Conservation (phyloP, 352 stramenopile genomes). For the Saprolegnia parasitica region DNA sequence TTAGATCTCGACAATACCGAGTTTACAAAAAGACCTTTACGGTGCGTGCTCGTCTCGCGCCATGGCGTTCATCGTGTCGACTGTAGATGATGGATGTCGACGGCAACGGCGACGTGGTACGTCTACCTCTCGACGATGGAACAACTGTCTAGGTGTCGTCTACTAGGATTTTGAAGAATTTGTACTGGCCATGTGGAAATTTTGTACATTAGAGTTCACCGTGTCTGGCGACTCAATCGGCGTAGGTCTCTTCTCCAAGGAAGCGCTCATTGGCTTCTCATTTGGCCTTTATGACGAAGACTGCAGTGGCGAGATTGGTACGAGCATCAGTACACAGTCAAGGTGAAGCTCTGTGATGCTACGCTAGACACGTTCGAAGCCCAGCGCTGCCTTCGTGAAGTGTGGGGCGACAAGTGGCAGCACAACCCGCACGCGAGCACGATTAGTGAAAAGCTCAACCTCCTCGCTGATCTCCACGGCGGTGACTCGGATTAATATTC, state of each 20-base stretch:
- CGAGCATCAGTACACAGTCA: not conserved
- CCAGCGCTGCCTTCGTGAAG: slow-evolving; percentile 44
- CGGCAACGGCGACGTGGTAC: slow-evolving; percentile 49
- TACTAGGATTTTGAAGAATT: slow-evolving; percentile 63
- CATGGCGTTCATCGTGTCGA: not conserved
- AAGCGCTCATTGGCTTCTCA: slow-evolving; percentile 57
- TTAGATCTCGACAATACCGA: slow-evolving; percentile 50
- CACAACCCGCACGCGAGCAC: slow-evolving; percentile 47
- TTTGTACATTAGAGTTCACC: slow-evolving; percentile 34
- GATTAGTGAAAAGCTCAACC: slow-evolving; percentile 50
- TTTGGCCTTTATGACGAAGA: slow-evolving; percentile 75
- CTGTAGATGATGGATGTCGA: slow-evolving; percentile 52
- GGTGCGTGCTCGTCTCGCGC: slow-evolving; percentile 21
- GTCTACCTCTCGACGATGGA: too few species aligned
- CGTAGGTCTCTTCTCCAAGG: slow-evolving; percentile 47
- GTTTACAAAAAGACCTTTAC: slow-evolving; percentile 71
- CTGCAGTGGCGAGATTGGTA: slow-evolving; percentile 56
- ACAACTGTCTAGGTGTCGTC: too few species aligned
- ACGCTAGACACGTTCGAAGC: slow-evolving; percentile 46
- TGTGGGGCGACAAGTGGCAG: slow-evolving; percentile 59
- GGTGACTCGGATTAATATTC: slow-evolving; percentile 38
- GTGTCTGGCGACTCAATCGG: not conserved
- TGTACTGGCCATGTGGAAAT: slow-evolving; percentile 71
- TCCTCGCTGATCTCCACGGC: not conserved
- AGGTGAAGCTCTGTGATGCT: not conserved